Evolutionary conservation across 2,329 filamentous ascomycete genomes (phyloP), one percentile per base, ranked within the genome.

Genomic region (Cryphonectria carpinicola): DNA sequence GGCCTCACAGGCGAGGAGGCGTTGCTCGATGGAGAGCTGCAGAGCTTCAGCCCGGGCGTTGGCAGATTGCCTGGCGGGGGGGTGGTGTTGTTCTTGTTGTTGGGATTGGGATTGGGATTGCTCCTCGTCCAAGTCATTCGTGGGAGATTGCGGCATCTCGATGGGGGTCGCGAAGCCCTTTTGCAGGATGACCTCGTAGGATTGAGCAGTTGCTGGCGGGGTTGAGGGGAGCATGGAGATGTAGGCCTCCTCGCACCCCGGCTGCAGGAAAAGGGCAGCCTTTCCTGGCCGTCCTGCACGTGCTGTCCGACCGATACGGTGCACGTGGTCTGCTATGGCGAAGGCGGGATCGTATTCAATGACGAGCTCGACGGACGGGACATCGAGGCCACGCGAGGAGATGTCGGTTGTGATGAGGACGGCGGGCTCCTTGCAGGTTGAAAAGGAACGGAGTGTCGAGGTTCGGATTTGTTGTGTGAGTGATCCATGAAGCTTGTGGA

Each of bases 291-390:
- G 92, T 22, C 96, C 96, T 0, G 97, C 93, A 85, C 96, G 93
- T 4, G 96, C 96, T 14, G 96, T 99, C 80, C 96, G 92, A 68
- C 96, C 96, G 69, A 98, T 93, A 69, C 96, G 92, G 82, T 99
- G 96, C 10, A 98, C 87, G 80, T 99, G 96, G 80, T 99, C 96
- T 72, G 95, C 93, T 35, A 94, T 90, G 78, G 92, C 94, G 81
- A 98, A 98, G 2, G 96, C 93, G 0, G 96, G 95, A 78, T 99
- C 96, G 79, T 97, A 98, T 80, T 99, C 96, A 70, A 99, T 88
- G 65, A 99, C 94, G 28, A 98, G 86, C 79, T 99, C 96, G 66
- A 99, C 93, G 66, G 96, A 95, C 0, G 95, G 95, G 22, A 99
- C 89, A 84, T 99, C 96, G 58, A 99, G 90, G 83, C 96, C 96